Evolutionary conservation across 345 rosid species (phyloP).

Genomic region (Eucalyptus guilfoylei): DNA sequence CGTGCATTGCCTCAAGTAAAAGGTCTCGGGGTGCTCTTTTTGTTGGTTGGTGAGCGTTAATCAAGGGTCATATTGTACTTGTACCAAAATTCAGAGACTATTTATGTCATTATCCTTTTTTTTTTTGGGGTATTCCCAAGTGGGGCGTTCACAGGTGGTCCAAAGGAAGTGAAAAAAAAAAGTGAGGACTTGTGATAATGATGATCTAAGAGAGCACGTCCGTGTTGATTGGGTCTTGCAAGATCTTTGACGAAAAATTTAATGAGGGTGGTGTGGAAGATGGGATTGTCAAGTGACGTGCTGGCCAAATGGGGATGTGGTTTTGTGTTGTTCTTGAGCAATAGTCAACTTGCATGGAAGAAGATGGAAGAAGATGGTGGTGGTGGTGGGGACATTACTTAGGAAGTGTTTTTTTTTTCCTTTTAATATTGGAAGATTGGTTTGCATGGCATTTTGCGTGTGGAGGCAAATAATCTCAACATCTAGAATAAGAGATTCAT

Average conservation of each 20-base stretch:
- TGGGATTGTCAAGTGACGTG: neutral
- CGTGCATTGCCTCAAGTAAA: constrained; percentile 78
- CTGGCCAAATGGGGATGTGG: neutral
- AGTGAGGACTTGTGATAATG: neutral
- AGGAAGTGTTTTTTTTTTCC: neutral
- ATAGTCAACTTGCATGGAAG: neutral
- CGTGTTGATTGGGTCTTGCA: neutral
- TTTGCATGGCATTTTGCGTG: neutral
- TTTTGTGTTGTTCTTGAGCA: neutral
- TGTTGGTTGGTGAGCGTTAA: neutral
- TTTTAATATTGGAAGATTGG: neutral
- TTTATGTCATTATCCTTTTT: too few species aligned
- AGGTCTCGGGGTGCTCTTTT: neutral
- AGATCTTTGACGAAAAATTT: neutral
- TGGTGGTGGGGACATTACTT: neutral
- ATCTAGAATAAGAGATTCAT: neutral
- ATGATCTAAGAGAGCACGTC: neutral
- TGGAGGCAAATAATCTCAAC: neutral
- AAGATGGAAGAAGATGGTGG: neutral
- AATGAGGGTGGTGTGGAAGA: neutral
- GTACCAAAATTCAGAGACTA: too few species aligned
- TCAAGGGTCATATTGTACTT: neutral
- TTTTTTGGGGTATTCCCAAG: neutral
- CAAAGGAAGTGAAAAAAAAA: neutral
- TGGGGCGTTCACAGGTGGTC: neutral